Evolutionary conservation across 495 filamentous ascomycete species (phyloP), one percentile per base, ranked within the genome.

Genomic region (Jackrogersella minutella): DNA sequence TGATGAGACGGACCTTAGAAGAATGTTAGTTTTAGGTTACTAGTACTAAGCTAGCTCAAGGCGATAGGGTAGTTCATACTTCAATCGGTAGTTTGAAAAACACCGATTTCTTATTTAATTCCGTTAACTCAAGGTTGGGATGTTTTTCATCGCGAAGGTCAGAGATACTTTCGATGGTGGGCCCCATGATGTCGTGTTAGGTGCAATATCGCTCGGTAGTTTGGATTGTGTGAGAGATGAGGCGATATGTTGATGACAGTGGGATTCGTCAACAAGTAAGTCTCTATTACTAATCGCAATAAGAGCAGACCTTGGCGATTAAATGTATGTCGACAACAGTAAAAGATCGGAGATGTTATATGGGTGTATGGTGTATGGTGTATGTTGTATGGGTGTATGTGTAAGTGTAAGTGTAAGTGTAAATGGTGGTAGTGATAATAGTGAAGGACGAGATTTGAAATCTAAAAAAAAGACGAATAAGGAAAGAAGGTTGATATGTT

Each of bases 1-100:
- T 55, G 17, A 49, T 50, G 24, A 54, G 55, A 16, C 63, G 63
- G 11, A 66, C 8, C 63, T 66, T 39, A 14, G 6, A 6, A 24
- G 13, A 13, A 66, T 17, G 40, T 65, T 8, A 65, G 49, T 41
- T 31, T 31, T 33, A 31, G 17, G 22, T 19, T n/a, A 19, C 10
- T 19, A 33, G 16, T 26, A 13, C 13, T 50, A n/a, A 24, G 26
- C 4, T 13, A 26, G 31, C 9, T 30, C 3, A 26, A 5, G 33
- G 40, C 21, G 21, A n/a, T 8, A 1, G 6, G 4, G 0, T 8
- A 19, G 13, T 41, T 40, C 52, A 14, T 60, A 66, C 56, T 4
- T 60, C 62, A 17, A 14, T 14, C 13, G 60, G n/a, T 1, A 28
- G 14, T 7, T 6, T 11, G 13, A 54, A 36, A 8, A 53, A 26